Evolutionary conservation across 495 filamentous ascomycete genomes (phyloP).

Genomic region (Aspergillus leporis): DNA sequence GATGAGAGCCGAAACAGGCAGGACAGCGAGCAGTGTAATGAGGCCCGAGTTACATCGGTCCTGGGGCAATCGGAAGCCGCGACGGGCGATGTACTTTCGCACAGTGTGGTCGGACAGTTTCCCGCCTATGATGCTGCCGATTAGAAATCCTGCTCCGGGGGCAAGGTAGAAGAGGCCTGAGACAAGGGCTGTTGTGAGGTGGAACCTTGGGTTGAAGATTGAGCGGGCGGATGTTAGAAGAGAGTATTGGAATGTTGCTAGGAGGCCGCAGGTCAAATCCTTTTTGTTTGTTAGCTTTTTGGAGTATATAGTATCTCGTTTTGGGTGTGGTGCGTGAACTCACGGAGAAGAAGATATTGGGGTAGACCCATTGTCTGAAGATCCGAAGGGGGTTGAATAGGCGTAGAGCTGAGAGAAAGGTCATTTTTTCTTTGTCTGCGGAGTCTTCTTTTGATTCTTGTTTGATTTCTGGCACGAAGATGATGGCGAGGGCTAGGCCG

Average conservation of each 20-base stretch:
- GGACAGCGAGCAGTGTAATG: conserved; percentile 57
- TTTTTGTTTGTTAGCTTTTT: conserved; percentile 15
- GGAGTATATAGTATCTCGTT: too few species aligned
- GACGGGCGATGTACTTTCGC: conserved; percentile 58
- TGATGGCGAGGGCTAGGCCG: conserved; percentile 35
- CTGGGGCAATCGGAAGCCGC: conserved; percentile 66
- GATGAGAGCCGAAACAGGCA: conserved; percentile 64
- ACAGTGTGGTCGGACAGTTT: conserved; percentile 67
- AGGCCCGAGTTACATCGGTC: conserved; percentile 69
- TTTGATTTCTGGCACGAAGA: conserved; percentile 42
- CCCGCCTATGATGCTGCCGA: conserved; percentile 70
- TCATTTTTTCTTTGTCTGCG: background rate
- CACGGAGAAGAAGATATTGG: conserved; percentile 45
- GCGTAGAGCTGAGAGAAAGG: conserved; percentile 13
- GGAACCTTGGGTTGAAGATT: conserved; percentile 72
- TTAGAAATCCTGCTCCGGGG: conserved; percentile 67
- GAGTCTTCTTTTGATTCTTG: conserved; percentile 11
- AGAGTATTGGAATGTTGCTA: conserved; percentile 71
- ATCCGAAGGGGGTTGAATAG: conserved; percentile 44
- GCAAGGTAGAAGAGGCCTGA: conserved; percentile 76
- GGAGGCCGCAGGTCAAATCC: conserved; percentile 60
- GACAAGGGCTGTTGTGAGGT: conserved; percentile 66
- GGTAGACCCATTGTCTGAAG: conserved; percentile 37
- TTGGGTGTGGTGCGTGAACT: conserved; percentile 7
- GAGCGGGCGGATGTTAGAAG: conserved; percentile 72